Evolutionary conservation across 1,139 yeast species (phyloP).

Genomic region (Nakaseomyces nivariensis): DNA sequence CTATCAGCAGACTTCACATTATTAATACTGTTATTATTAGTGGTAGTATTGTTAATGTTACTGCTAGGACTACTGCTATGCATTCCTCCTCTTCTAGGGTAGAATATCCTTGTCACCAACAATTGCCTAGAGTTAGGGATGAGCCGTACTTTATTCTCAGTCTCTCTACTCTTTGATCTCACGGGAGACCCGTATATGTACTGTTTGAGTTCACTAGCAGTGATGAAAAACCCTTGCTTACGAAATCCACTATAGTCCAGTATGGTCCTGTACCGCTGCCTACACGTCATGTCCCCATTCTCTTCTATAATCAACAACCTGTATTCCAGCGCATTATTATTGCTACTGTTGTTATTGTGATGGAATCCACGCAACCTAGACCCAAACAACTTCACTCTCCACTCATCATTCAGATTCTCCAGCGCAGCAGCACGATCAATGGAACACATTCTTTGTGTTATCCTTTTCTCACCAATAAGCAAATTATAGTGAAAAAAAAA

Average conservation of each 20-base stretch:
- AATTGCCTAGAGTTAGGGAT: slow-evolving; percentile 26
- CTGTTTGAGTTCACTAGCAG: slow-evolving; percentile 24
- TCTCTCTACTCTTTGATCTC: slow-evolving; percentile 18
- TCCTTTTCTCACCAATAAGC: too few relatives aligned
- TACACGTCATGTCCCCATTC: slow-evolving; percentile 29
- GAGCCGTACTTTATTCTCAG: slow-evolving; percentile 23
- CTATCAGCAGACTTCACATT: background rate
- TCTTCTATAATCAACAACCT: slow-evolving; percentile 28
- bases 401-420: slow-evolving; percentile 2
- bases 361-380: background rate
- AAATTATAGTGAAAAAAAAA: too few relatives aligned
- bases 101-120: slow-evolving; percentile 24
- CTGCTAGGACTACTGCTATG: too few relatives aligned
- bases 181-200: slow-evolving; percentile 30
- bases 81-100: slow-evolving; percentile 2
- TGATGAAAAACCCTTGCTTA: background rate
- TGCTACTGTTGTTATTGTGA: background rate
- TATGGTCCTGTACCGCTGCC: slow-evolving; percentile 28
- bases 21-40: too few relatives aligned
- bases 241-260: slow-evolving; percentile 26
- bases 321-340: background rate
- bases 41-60: too few relatives aligned
- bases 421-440: background rate
- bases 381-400: slow-evolving; percentile 3
- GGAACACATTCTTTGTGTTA: background rate